Percentiles rank a stretch among this genome's conserved stretches.
Conservation (phyloP, 805 yeast species). For the Grigorovia yakushimaensis region DNA sequence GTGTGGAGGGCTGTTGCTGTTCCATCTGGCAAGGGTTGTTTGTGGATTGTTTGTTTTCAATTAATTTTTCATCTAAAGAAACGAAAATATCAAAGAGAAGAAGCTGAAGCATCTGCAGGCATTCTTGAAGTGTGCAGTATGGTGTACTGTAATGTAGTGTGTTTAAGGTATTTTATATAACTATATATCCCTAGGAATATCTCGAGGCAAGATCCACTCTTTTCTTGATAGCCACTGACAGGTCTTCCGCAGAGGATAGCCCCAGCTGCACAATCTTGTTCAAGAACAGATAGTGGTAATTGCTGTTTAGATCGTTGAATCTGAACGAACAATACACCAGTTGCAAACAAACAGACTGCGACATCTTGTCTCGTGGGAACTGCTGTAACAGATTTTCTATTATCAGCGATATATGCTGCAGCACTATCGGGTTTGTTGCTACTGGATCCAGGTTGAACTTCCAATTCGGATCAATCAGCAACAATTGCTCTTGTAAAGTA, state of each 20-base stretch:
- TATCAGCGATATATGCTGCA: conserved; percentile 29
- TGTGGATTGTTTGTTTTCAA: neutral
- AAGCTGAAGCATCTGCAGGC: too few relatives aligned
- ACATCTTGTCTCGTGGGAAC: conserved; percentile 18
- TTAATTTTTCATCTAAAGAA: neutral
- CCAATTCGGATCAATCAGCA: neutral
- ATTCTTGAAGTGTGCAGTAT: too few relatives aligned
- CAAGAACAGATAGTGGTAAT: conserved; percentile 25
- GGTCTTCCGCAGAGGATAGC: conserved; percentile 17
- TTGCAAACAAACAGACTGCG: conserved; percentile 69
- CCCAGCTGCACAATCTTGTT: conserved; percentile 20
- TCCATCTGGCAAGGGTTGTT: neutral
- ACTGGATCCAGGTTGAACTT: neutral
- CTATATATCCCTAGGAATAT: conserved; percentile 8
- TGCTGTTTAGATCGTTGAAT: conserved; percentile 36
- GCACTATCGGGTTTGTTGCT: conserved; percentile 21
- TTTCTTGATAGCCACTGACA: conserved; percentile 21
- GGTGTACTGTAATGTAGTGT: too few relatives aligned
- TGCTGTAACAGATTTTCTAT: conserved; percentile 24
- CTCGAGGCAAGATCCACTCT: conserved; percentile 26
- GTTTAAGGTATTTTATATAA: too few relatives aligned
- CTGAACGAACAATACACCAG: conserved; percentile 84
- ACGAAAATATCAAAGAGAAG: too few relatives aligned
- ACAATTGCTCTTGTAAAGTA: neutral
- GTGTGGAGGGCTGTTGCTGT: neutral